phyloP scores from a whole-genome alignment of 2,329 filamentous ascomycete genomes.

The Ophiostoma populinum region DNA sequence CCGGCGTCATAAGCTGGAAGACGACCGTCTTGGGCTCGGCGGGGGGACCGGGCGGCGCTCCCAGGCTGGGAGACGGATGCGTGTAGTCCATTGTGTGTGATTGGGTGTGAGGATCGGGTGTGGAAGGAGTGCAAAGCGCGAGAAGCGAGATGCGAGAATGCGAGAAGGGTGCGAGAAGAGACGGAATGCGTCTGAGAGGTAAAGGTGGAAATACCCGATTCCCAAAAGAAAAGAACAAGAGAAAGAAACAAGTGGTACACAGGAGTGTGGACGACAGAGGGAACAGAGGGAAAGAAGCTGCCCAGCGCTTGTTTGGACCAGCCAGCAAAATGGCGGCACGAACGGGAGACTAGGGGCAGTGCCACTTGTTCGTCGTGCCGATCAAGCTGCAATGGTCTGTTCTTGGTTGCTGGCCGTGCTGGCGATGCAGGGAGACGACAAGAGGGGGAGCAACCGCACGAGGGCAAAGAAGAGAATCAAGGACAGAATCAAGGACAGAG shows the following conservation, averaged over 20 bases:
- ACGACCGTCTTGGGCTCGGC: slow-evolving; percentile 53
- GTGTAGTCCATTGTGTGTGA: slow-evolving; percentile 11
- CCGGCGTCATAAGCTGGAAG: slow-evolving; percentile 58
- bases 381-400: too few relatives aligned
- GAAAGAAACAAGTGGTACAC: not conserved
- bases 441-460: not conserved
- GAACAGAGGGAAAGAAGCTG: slow-evolving; percentile 1
- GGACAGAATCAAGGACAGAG: not conserved
- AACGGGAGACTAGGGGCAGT: slow-evolving; percentile 1
- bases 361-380: not conserved
- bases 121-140: not conserved
- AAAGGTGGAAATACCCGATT: too few relatives aligned
- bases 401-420: slow-evolving; percentile 1
- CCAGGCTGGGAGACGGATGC: slow-evolving; percentile 6
- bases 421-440: not conserved
- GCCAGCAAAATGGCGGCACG: slow-evolving; percentile 6
- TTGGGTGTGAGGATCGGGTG: not conserved
- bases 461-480: not conserved
- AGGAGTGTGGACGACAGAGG: not conserved
- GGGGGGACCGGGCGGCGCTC: slow-evolving; percentile 13
- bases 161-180: too few relatives aligned
- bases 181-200: too few relatives aligned
- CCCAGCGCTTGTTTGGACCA: slow-evolving; percentile 2
- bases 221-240: too few relatives aligned
- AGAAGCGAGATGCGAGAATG: not conserved